A percentile compares a stretch with the other conserved stretches of the same genome.
phyloP scores from a whole-genome alignment of 176 grass and related monocot species.

The Carex pumila region DNA sequence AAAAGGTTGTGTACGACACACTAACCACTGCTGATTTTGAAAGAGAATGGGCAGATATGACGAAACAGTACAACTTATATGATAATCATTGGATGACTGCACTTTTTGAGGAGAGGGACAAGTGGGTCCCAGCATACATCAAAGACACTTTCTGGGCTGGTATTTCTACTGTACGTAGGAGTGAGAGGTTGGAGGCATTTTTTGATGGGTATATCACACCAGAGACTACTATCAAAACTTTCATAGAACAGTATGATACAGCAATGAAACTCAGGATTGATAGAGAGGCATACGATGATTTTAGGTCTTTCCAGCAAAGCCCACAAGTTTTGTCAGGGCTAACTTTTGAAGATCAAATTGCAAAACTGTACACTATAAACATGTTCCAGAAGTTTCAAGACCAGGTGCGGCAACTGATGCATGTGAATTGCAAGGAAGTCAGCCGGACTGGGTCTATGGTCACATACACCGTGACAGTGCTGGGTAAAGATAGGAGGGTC shows the following conservation, averaged over 20 bases:
- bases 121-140: slow-evolving; percentile 75
- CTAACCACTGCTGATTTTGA: slow-evolving; percentile 73
- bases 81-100: slow-evolving; percentile 69
- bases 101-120: slow-evolving; percentile 59
- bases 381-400: slow-evolving; percentile 89
- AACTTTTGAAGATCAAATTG: slow-evolving; percentile 78
- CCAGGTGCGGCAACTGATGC: slow-evolving; percentile 86
- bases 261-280: slow-evolving; percentile 65
- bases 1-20: slow-evolving; percentile 74
- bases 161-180: slow-evolving; percentile 65
- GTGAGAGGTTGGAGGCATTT: slow-evolving; percentile 66
- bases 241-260: slow-evolving; percentile 72
- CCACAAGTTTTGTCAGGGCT: slow-evolving; percentile 68
- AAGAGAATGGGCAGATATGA: slow-evolving; percentile 63
- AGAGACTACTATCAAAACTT: slow-evolving; percentile 67
- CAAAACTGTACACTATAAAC: slow-evolving; percentile 70
- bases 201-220: slow-evolving; percentile 65
- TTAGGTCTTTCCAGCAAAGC: slow-evolving; percentile 78
- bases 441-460: slow-evolving; percentile 49
- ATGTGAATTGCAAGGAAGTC: slow-evolving; percentile 65
- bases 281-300: slow-evolving; percentile 84
- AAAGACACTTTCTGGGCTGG: slow-evolving; percentile 87
- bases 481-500: slow-evolving; percentile 71
- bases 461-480: slow-evolving; percentile 65
- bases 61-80: slow-evolving; percentile 67